Percentiles rank a stretch among this genome's conserved stretches.
phyloP scores from a whole-genome alignment of 495 filamentous ascomycete genomes.

The Penicillium atrosanguineum region DNA sequence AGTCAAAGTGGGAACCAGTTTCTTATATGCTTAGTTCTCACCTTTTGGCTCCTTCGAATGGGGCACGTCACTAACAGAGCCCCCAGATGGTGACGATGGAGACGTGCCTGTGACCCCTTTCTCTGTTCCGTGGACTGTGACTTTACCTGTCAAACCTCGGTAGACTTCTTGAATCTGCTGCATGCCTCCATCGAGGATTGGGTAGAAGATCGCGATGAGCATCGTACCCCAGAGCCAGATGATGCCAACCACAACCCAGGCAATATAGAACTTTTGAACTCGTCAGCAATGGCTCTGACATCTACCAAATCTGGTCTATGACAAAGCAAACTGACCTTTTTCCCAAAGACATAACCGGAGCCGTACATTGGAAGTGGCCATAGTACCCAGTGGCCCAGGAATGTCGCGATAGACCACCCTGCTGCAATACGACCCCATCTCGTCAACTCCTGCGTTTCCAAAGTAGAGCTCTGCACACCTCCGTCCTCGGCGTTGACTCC shows the following conservation, averaged over 20 bases:
- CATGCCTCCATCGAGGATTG: conserved; percentile 33
- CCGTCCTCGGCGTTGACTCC: conserved; percentile 9
- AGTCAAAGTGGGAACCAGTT: neutral
- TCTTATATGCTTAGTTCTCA: neutral
- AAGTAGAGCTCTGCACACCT: neutral
- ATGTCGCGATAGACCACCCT: conserved; percentile 36
- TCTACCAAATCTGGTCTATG: neutral
- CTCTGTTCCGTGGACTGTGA: neutral
- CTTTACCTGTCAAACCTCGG: conserved; percentile 7
- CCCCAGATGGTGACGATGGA: conserved; percentile 10
- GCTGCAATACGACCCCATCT: conserved; percentile 36
- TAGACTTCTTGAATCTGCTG: conserved; percentile 29
- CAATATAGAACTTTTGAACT: conserved; percentile 60
- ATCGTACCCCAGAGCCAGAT: conserved; percentile 63
- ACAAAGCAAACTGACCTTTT: conserved; percentile 18
- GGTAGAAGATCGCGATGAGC: conserved; percentile 35
- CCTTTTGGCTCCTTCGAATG: neutral
- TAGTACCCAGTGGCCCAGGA: conserved; percentile 39
- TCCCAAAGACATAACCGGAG: conserved; percentile 34
- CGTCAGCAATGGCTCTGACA: neutral
- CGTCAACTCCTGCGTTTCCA: conserved; percentile 30
- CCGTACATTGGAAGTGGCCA: conserved; percentile 45
- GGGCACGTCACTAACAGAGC: conserved; percentile 11
- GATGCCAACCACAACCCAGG: conserved; percentile 74
- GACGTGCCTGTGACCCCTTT: conserved; percentile 3